Percentiles rank a stretch among this genome's conserved stretches.
phyloP scores from a whole-genome alignment of 106 monocot genomes.

The Posidonia australis region DNA sequence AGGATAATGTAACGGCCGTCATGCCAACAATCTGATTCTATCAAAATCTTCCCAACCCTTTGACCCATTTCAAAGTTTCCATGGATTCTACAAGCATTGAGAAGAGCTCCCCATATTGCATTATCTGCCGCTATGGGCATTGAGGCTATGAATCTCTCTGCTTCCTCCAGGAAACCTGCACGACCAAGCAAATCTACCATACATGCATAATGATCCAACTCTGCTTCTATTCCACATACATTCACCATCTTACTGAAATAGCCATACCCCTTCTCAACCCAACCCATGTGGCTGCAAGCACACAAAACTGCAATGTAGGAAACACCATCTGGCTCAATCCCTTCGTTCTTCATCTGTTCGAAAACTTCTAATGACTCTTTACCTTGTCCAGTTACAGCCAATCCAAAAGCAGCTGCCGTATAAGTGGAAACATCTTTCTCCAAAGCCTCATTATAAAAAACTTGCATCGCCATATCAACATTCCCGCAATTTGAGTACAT shows the following conservation, averaged over 20 bases:
- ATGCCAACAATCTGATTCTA: constrained; percentile 11
- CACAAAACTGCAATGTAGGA: constrained; percentile 26
- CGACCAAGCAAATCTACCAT: constrained; percentile 32
- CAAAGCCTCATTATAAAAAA: constrained; percentile 1
- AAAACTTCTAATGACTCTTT: constrained; percentile 12
- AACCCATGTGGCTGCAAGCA: constrained; percentile 29
- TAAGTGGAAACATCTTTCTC: constrained; percentile 17
- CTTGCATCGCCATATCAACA: constrained; percentile 10
- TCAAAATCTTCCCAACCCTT: constrained; percentile 13
- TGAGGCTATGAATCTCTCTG: constrained; percentile 13
- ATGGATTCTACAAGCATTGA: constrained; percentile 32
- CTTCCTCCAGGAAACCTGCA: constrained; percentile 21
- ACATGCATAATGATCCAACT: constrained; percentile 29
- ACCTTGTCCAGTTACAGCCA: constrained; percentile 17
- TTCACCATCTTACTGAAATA: constrained; percentile 23
- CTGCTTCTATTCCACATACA: constrained; percentile 16
- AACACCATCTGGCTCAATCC: constrained; percentile 16
- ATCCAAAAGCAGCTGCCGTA: constrained; percentile 19
- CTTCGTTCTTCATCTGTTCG: constrained; percentile 39
- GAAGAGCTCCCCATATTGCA: constrained; percentile 24
- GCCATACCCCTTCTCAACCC: constrained; percentile 22
- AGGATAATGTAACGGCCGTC: constrained; percentile 16
- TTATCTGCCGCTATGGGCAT: constrained; percentile 28
- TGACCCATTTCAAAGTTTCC: constrained; percentile 18
- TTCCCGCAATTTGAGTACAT: constrained; percentile 34